Base-by-base conservation (phyloP, 805 yeast species). In the Cyberlindnera saturnus region DNA sequence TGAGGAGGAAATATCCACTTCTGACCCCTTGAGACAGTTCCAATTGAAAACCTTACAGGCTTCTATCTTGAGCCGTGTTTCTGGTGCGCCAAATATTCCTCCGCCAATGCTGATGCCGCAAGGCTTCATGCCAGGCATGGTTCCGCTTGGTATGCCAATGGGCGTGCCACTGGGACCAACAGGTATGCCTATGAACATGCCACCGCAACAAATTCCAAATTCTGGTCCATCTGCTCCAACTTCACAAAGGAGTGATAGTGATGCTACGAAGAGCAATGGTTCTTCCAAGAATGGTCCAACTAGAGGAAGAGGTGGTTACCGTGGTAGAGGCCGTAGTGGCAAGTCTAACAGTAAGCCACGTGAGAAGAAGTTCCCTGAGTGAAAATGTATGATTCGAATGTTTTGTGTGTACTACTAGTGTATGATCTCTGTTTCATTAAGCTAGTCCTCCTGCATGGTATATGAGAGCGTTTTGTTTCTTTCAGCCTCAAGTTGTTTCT, bases 391-490 rank as follows among this genome's bases (percentile, higher is more conserved):
- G n/a, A 35, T 18, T 13, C 15, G 8, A 20, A 18, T 35, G 17
- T 35, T 11, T 35, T 18, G 9, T 18, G 6, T 20, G 17, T 10
- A 35, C 18, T 18, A 16, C 29, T 14, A 20, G 6, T 13, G 16
- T 20, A 16, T 14, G 30, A 19, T 20, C 28, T 23, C 28, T 9
- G 28, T 23, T 23, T 23, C 11, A 23, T 23, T 23, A 23, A 9
- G 11, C 11, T 16, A 61, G 41, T 73, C 74, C 38, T 69, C 70
- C 42, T 64, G 66, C 55, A 66, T 56, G 1, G 74, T 65, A 35
- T 64, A 65, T 4, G 56, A 50, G 26, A 60, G 47, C 0, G 57
- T 48, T 40, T 64, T 62, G 6, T 48, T 45, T 41, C 69, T 66
- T 37, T 64, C 58, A 5, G 55, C 29, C 32, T 71, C 71, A 13